These are phyloP conservation scores for Isatis tinctoria DNA, from an alignment of 345 rosid species.

Conservation along the genomic window DNA sequence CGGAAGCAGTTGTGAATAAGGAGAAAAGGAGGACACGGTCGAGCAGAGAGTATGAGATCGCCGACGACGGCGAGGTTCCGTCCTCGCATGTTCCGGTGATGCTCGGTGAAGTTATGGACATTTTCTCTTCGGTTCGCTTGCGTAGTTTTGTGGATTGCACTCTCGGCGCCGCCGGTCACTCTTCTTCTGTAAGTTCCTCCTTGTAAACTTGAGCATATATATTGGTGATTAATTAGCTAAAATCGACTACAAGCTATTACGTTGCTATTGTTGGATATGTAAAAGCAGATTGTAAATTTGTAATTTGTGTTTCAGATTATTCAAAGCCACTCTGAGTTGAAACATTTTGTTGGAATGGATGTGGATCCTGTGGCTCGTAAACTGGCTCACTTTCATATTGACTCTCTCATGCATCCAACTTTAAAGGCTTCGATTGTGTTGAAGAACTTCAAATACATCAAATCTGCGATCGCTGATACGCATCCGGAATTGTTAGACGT, in stretches of 20 bases:
- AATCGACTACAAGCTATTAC: background rate
- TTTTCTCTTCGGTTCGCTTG: slow-evolving; percentile 54
- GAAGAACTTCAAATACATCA: slow-evolving; percentile 60
- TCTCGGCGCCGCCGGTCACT: slow-evolving; percentile 90
- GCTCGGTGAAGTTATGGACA: slow-evolving; percentile 81
- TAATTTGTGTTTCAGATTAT: slow-evolving; percentile 50
- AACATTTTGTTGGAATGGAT: slow-evolving; percentile 73
- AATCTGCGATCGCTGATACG: slow-evolving; percentile 42
- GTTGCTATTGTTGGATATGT: background rate
- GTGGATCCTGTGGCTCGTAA: slow-evolving; percentile 81
- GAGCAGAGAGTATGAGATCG: slow-evolving; percentile 43
- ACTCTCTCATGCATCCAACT: slow-evolving; percentile 40
- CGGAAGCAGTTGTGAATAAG: slow-evolving; percentile 31
- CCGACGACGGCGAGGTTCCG: slow-evolving; percentile 22
- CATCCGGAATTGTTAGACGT: slow-evolving; percentile 38
- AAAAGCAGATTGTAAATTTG: background rate
- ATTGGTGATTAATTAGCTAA: slow-evolving; percentile 2
- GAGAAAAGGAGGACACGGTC: slow-evolving; percentile 87
- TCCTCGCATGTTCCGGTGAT: slow-evolving; percentile 71
- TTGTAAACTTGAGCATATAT: background rate
- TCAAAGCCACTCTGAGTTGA: slow-evolving; percentile 59
- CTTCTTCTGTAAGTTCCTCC: slow-evolving; percentile 60
- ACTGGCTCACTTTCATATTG: slow-evolving; percentile 49
- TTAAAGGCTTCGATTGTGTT: slow-evolving; percentile 45
- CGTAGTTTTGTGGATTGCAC: slow-evolving; percentile 83